These are phyloP conservation scores for Allomyces javanicus DNA, from an alignment of 192 early-diverging fungal genomes.

Conservation along the genomic window DNA sequence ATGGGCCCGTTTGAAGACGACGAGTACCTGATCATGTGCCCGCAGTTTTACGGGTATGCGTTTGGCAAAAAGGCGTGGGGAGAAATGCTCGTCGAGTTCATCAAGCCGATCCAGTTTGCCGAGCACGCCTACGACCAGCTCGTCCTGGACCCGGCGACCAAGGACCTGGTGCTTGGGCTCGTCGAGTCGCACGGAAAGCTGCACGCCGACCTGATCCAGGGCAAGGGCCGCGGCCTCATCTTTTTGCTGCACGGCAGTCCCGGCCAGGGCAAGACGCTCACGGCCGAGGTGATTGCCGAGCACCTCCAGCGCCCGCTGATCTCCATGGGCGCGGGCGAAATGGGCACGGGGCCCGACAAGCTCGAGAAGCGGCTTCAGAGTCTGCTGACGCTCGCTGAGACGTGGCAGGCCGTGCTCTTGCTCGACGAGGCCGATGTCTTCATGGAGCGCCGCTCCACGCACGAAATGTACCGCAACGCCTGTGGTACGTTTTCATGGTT, in stretches of 20 bases:
- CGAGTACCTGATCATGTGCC: constrained; percentile 1
- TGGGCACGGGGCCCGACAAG: constrained; percentile 3
- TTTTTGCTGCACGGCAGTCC: constrained; percentile 7
- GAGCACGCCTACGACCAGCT: constrained; percentile 11
- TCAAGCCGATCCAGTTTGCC: not conserved
- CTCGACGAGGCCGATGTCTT: constrained; percentile 11
- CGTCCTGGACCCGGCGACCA: constrained; percentile 12
- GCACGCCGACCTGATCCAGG: constrained; percentile 1
- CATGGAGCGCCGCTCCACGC: constrained; percentile 6
- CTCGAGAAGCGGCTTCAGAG: constrained; percentile 2
- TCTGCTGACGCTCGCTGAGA: constrained; percentile 4
- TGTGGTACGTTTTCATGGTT: constrained; percentile 2
- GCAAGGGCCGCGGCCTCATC: constrained; percentile 7
- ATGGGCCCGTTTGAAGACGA: not conserved
- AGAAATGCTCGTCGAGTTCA: constrained; percentile 4
- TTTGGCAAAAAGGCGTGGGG: constrained; percentile 1
- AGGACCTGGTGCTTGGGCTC: constrained; percentile 7
- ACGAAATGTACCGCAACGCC: constrained; percentile 3
- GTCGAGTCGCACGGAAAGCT: constrained; percentile 2
- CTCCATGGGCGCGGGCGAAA: constrained; percentile 6
- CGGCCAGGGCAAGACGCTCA: constrained; percentile 8
- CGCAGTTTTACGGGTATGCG: constrained; percentile 3
- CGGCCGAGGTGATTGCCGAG: constrained; percentile 7
- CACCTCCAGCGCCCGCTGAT: constrained; percentile 8
- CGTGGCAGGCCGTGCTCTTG: constrained; percentile 5